phyloP scores from a whole-genome alignment of 371 early-diverging fungal species.

The Amoeboaphelidium protococcarum region DNA sequence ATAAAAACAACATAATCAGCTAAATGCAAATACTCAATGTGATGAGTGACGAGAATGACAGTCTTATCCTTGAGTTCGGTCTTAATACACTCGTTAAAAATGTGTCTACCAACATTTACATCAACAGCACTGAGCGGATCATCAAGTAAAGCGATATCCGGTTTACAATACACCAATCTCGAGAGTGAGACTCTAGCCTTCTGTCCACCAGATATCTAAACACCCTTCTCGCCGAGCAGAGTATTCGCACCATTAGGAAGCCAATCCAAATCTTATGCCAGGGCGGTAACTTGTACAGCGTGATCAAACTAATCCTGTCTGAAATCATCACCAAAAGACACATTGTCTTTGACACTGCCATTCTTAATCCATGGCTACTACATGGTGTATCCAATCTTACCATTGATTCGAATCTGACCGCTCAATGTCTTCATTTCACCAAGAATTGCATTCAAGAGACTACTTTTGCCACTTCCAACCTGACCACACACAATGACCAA shows the following conservation, averaged over 20 bases:
- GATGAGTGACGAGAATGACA: slow-evolving; percentile 4
- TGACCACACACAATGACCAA: slow-evolving; percentile 15
- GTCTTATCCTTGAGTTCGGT: slow-evolving; percentile 1
- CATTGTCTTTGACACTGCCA: slow-evolving; percentile 46
- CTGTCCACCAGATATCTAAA: slow-evolving; percentile 4
- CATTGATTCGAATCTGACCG: slow-evolving; percentile 2
- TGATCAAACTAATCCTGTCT: slow-evolving; percentile 27
- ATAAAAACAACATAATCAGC: slow-evolving; percentile 5
- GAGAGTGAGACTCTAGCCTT: slow-evolving; percentile 3
- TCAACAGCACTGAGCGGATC: slow-evolving; percentile 6
- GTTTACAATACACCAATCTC: slow-evolving; percentile 4
- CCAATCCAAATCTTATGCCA: slow-evolving; percentile 15
- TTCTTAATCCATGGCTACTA: slow-evolving; percentile 52
- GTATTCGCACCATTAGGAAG: slow-evolving; percentile 14
- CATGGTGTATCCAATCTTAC: too few species aligned
- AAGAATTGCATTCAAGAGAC: slow-evolving; percentile 9
- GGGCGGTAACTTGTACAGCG: slow-evolving; percentile 19
- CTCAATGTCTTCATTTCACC: slow-evolving; percentile 9
- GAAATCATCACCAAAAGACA: slow-evolving; percentile 43
- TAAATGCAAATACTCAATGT: slow-evolving; percentile 1
- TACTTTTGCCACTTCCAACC: slow-evolving; percentile 22
- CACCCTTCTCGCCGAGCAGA: slow-evolving; percentile 7
- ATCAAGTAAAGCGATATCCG: slow-evolving; percentile 5
- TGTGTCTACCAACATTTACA: slow-evolving; percentile 3
- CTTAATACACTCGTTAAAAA: slow-evolving; percentile 2